Evolutionary conservation across 169 alveolate species (phyloP), one percentile per base, ranked within the genome.

Genomic region (Perkinsus olseni): DNA sequence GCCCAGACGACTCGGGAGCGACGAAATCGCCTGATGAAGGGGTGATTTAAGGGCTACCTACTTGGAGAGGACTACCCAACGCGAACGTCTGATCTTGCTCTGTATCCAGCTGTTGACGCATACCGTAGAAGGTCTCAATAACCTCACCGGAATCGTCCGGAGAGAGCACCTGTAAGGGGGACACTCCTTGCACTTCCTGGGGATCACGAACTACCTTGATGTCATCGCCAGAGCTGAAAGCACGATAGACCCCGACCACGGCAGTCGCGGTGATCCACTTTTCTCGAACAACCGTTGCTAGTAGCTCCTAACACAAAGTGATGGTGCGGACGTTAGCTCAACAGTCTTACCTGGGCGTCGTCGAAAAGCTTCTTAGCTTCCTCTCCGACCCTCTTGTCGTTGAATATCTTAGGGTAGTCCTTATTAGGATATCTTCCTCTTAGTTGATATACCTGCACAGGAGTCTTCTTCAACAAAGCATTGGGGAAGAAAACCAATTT

Each of bases 361-460:
- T 96, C 95, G 74, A 93, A 95, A 4, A 95, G 91, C 51, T 93
- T 91, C 94, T 92, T 93, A 13, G 97, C 97, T 40, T 95, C 95
- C 90, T 95, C 97, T 10, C 97, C 97, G 36, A 92, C 95, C n/a
- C 93, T 91, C 20, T 91, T 92, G 62, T 95, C 97, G 39, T 95
- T 92, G 62, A 95, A 95, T 40, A 95, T 94, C 93, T 94, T 94
- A 20, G 97, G 97, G 92, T 92, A 95, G 21, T 94, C 91, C 91
- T 96, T 91, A 93, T 94, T 95, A 0, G 97, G 97, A 92, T 95
- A 95, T 82, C 95, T 94, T 1, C 97, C 97, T 82, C 97, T 91
- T 13, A 95, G 39, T 74, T 95, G 95, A 62, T 62, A 62, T 24
- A 62, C 82, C 82, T 62, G 82, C 17, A 10, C 62, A 45, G n/a